Percentiles rank a stretch among this genome's conserved stretches.
Conservation (phyloP, 306 rosid genomes). For the Hylodesmum podocarpum region DNA sequence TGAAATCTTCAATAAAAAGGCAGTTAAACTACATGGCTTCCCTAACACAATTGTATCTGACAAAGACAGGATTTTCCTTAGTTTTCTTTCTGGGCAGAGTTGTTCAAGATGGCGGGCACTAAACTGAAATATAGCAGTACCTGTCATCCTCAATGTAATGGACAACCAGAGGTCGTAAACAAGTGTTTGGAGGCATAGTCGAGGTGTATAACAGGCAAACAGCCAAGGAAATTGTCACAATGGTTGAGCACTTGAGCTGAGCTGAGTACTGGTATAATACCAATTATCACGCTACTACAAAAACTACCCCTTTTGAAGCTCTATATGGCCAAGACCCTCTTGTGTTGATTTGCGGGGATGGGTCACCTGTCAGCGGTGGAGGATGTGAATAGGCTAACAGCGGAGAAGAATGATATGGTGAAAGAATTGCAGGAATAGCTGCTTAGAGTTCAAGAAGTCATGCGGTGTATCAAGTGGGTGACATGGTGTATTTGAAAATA, state of each 20-base stretch:
- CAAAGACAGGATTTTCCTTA: too few species aligned
- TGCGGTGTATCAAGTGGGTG: neutral
- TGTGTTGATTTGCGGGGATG: neutral
- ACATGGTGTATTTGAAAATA: neutral
- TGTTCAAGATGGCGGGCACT: neutral
- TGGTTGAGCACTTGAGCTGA: neutral
- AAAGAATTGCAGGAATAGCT: neutral
- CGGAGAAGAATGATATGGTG: neutral
- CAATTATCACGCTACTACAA: neutral
- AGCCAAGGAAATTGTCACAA: neutral
- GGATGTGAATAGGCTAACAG: neutral
- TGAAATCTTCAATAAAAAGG: too few species aligned
- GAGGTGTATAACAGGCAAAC: rapidly evolving
- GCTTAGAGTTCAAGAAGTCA: neutral
- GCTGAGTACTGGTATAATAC: neutral
- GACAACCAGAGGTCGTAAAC: neutral
- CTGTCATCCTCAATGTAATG: neutral
- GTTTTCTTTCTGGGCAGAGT: too few species aligned
- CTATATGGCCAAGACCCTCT: neutral
- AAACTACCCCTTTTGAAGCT: neutral
- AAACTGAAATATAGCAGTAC: neutral
- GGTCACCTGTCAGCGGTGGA: neutral
- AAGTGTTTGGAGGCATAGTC: neutral
- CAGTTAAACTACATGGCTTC: too few species aligned
- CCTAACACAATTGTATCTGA: too few species aligned